These are phyloP conservation scores for Umbelopsis isabellina DNA, from an alignment of 192 early-diverging fungal species.

Conservation along the genomic window DNA sequence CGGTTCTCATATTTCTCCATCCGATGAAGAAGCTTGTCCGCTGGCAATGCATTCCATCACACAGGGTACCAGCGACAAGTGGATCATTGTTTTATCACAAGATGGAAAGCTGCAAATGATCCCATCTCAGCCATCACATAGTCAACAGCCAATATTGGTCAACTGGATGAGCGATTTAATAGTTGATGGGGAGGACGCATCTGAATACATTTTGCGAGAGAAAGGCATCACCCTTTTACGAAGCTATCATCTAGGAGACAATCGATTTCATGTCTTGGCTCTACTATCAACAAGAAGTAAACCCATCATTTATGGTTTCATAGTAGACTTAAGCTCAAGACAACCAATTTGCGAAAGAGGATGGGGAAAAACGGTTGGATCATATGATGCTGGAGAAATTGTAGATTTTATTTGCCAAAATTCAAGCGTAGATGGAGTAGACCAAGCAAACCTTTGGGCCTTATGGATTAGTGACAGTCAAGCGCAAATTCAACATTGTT, in stretches of 20 bases:
- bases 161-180: not conserved
- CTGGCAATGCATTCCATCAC: not conserved
- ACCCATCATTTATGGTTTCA: slow-evolving; percentile 1
- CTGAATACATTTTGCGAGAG: not conserved
- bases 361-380: not conserved
- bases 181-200: not conserved
- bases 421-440: not conserved
- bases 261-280: not conserved
- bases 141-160: not conserved
- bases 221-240: not conserved
- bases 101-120: slow-evolving; percentile 2
- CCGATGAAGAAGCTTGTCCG: not conserved
- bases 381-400: not conserved
- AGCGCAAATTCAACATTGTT: not conserved
- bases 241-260: not conserved
- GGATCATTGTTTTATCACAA: not conserved
- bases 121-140: not conserved
- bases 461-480: not conserved
- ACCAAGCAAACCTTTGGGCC: not conserved
- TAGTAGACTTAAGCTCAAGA: not conserved
- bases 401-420: slow-evolving; percentile 10
- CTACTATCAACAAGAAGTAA: not conserved
- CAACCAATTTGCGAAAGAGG: not conserved
- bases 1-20: not conserved
- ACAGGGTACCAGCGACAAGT: not conserved